Evolutionary conservation across 306 rosid species (phyloP).

Genomic region (Vigna nakashimae): DNA sequence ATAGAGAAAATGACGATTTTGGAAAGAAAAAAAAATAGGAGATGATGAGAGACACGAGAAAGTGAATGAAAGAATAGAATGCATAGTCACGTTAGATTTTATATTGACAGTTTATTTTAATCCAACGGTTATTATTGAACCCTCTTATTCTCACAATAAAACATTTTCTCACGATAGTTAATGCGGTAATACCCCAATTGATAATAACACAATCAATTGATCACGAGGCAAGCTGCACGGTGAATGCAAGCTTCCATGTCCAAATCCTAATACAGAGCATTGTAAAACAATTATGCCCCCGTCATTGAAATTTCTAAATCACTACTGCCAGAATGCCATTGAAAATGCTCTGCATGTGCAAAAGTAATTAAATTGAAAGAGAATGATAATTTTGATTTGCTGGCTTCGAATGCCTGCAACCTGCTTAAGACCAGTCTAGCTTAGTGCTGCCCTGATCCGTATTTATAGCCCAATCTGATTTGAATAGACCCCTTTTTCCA

Average conservation of each 20-base stretch:
- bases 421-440: constrained; percentile 7
- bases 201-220: not conserved
- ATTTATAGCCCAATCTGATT: constrained; percentile 19
- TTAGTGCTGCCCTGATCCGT: constrained; percentile 20
- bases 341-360: not conserved
- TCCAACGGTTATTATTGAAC: no score
- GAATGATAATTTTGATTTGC: constrained; percentile 1
- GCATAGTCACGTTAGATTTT: no score
- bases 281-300: constrained; percentile 5
- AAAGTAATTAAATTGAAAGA: constrained; percentile 9
- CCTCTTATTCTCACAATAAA: no score
- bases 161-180: no score
- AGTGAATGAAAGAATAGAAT: no score
- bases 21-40: no score
- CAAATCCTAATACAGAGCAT: constrained; percentile 13
- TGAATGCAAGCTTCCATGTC: constrained; percentile 28
- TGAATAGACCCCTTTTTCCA: constrained; percentile 9
- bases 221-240: constrained; percentile 5
- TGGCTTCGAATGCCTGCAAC: constrained; percentile 23
- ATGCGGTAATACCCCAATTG: not conserved
- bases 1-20: no score
- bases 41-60: no score
- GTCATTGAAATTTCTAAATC: constrained; percentile 8
- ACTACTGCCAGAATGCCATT: constrained; percentile 3
- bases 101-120: no score